Evolutionary conservation across 2,329 filamentous ascomycete genomes (phyloP).

Genomic region (Aureobasidium sp.): DNA sequence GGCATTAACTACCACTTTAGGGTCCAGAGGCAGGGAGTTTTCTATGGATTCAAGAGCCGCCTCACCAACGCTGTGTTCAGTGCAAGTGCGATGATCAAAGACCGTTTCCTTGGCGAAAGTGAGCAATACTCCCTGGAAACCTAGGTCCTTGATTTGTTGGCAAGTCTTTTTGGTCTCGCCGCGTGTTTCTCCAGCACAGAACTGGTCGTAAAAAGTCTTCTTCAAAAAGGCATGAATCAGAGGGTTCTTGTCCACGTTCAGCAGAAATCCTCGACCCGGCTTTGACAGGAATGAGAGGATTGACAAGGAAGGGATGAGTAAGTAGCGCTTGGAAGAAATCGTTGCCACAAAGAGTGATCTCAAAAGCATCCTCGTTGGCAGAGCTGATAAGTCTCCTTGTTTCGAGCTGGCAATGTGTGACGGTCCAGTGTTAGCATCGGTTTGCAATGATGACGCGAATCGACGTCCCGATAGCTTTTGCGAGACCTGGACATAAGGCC

Average conservation of each 20-base stretch:
- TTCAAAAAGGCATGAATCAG: slow-evolving; percentile 37
- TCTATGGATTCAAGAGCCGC: not conserved
- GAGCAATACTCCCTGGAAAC: slow-evolving; percentile 45
- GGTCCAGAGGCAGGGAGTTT: not conserved
- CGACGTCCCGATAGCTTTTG: no score
- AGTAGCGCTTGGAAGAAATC: not conserved
- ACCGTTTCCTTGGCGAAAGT: slow-evolving; percentile 43
- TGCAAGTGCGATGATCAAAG: slow-evolving; percentile 16
- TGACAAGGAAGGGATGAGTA: not conserved
- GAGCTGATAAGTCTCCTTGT: not conserved
- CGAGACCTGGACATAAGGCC: no score
- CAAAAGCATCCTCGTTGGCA: not conserved
- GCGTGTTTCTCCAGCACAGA: slow-evolving; percentile 46
- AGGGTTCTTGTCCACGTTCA: slow-evolving; percentile 41
- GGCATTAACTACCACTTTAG: slow-evolving; percentile 15
- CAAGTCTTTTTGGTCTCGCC: slow-evolving; percentile 36
- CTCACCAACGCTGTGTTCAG: slow-evolving; percentile 16
- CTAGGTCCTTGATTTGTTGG: slow-evolving; percentile 16
- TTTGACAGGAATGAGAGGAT: not conserved
- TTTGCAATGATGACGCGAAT: no score
- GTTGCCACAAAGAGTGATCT: not conserved
- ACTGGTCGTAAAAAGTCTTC: slow-evolving; percentile 46
- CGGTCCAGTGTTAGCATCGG: no score
- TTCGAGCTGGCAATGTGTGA: not conserved
- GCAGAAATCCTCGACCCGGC: slow-evolving; percentile 19